Percentiles rank a stretch among this genome's conserved stretches.
Conservation (phyloP, 2,329 filamentous ascomycete species). For the Stagonosporopsis rhizophila region DNA sequence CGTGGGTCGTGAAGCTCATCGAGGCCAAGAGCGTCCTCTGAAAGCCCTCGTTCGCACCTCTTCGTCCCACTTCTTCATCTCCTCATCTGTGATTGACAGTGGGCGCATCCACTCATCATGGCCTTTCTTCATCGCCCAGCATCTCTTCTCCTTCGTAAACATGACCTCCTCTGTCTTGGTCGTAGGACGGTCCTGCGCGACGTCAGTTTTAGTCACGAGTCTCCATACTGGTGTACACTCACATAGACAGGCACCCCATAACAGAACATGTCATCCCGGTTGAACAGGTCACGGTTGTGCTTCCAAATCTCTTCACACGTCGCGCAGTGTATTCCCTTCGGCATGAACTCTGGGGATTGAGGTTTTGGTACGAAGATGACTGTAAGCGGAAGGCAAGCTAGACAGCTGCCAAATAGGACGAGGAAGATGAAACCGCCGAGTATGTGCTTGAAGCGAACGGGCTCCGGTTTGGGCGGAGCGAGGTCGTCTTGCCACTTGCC, state of each 20-base stretch:
- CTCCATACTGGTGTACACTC: not conserved
- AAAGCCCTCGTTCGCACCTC: not conserved
- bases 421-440: not conserved
- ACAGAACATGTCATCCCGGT: constrained; percentile 11
- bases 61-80: not conserved
- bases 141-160: constrained; percentile 8
- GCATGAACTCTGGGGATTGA: constrained; percentile 5
- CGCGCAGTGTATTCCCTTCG: constrained; percentile 2
- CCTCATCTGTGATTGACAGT: not conserved
- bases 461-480: not conserved
- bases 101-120: constrained; percentile 17
- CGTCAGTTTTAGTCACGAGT: not conserved
- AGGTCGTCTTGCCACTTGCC: constrained; percentile 1
- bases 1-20: not conserved
- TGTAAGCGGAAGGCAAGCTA: constrained; percentile 5
- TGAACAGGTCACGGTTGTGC: constrained; percentile 11
- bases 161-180: constrained; percentile 6
- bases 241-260: constrained; percentile 4
- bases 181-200: not conserved
- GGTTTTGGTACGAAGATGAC: constrained; percentile 3
- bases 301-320: constrained; percentile 10
- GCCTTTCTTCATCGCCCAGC: constrained; percentile 1
- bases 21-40: not conserved
- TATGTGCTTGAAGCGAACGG: not conserved
- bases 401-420: not conserved